These are phyloP conservation scores for Ophiostoma sp. DNA, from an alignment of 2,329 filamentous ascomycete genomes.

Conservation along the genomic window DNA sequence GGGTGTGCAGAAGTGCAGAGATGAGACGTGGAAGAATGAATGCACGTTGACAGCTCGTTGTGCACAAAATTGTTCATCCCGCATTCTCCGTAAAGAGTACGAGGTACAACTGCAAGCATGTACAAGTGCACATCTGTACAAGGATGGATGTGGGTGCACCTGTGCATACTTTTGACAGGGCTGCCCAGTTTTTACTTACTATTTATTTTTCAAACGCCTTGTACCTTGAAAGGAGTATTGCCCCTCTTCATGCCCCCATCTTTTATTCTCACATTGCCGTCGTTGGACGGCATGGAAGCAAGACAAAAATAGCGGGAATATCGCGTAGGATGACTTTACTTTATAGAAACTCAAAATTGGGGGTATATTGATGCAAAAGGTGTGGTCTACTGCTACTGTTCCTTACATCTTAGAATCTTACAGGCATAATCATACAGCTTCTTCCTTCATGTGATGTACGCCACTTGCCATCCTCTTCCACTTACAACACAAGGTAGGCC, in stretches of 20 bases:
- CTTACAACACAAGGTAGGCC: conserved; percentile 55
- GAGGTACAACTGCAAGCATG: background rate
- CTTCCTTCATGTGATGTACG: background rate
- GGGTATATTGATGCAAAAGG: conserved; percentile 14
- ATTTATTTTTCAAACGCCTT: background rate
- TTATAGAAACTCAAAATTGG: conserved; percentile 6
- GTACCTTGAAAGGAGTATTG: background rate
- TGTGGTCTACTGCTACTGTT: background rate
- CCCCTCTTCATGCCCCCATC: background rate
- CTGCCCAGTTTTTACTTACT: background rate
- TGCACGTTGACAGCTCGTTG: background rate
- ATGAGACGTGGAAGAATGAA: background rate
- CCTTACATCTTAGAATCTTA: background rate
- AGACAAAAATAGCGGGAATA: background rate
- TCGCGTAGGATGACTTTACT: conserved; percentile 13
- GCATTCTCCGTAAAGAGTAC: background rate
- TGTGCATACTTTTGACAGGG: background rate
- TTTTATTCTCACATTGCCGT: background rate
- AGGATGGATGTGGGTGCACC: too few species aligned
- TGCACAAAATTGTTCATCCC: background rate
- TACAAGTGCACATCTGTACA: background rate
- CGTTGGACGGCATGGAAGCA: background rate
- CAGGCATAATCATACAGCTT: background rate
- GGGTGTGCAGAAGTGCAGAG: background rate
- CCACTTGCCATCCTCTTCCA: background rate